phyloP scores from a whole-genome alignment of 2,329 filamentous ascomycete genomes.

The Mollisia scopiformis region DNA sequence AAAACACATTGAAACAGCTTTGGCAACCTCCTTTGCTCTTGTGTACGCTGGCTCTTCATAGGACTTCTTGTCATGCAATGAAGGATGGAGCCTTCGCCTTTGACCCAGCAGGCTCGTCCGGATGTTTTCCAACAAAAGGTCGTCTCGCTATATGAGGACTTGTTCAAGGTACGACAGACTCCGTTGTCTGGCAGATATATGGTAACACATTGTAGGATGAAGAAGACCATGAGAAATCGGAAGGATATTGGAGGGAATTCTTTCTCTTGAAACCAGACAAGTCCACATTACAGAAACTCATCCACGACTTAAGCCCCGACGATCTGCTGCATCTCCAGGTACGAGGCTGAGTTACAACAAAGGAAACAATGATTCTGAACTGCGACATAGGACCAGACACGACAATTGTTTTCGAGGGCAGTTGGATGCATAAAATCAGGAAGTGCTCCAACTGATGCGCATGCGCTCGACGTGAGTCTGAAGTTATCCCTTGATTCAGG shows the following conservation, averaged over 20 bases:
- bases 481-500: conserved; percentile 6
- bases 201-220: conserved; percentile 53
- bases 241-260: conserved; percentile 96
- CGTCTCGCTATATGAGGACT: conserved; percentile 81
- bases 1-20: conserved; percentile 4
- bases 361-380: conserved; percentile 13
- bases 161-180: conserved; percentile 68
- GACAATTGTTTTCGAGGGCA: conserved; percentile 74
- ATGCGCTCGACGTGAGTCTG: conserved; percentile 80
- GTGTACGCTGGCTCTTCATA: neutral
- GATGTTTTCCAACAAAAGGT: conserved; percentile 95
- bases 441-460: conserved; percentile 65
- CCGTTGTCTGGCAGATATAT: neutral
- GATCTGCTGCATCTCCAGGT: conserved; percentile 77
- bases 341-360: conserved; percentile 48
- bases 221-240: conserved; percentile 70
- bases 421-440: conserved; percentile 68
- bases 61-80: conserved; percentile 32
- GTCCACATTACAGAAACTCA: conserved; percentile 64
- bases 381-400: conserved; percentile 34
- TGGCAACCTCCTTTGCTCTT: neutral
- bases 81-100: conserved; percentile 83
- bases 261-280: conserved; percentile 87
- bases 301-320: conserved; percentile 72
- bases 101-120: conserved; percentile 89